These are phyloP conservation scores for Pseudocercospora musae DNA, from an alignment of 2,329 filamentous ascomycete species.

Conservation along the genomic window DNA sequence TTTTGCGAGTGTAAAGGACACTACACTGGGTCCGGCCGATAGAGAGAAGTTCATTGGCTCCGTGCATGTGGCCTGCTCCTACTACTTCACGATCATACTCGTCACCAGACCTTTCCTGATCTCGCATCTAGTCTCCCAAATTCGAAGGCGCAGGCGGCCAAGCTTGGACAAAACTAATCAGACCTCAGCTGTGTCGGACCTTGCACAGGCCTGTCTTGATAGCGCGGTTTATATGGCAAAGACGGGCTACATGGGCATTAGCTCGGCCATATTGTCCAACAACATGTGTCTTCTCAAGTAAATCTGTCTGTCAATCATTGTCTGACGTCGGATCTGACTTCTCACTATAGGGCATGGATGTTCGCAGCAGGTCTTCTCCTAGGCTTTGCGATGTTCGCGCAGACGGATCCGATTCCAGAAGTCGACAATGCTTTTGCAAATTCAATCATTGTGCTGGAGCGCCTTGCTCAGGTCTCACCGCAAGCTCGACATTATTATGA, in stretches of 20 bases:
- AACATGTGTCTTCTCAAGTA: slow-evolving; percentile 62
- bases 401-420: slow-evolving; percentile 45
- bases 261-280: slow-evolving; percentile 41
- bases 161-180: slow-evolving; percentile 20
- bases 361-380: slow-evolving; percentile 58
- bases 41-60: slow-evolving; percentile 24
- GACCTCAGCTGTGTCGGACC: slow-evolving; percentile 26
- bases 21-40: slow-evolving; percentile 17
- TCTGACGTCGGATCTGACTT: slow-evolving; percentile 19
- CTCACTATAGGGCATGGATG: slow-evolving; percentile 43
- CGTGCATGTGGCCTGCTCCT: slow-evolving; percentile 55
- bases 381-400: slow-evolving; percentile 55
- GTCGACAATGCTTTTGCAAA: slow-evolving; percentile 51
- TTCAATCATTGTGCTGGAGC: slow-evolving; percentile 50
- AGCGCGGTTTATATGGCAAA: slow-evolving; percentile 56
- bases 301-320: slow-evolving; percentile 29
- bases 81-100: slow-evolving; percentile 58
- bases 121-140: slow-evolving; percentile 45
- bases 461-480: slow-evolving; percentile 49
- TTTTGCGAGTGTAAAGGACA: slow-evolving; percentile 22
- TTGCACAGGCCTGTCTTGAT: slow-evolving; percentile 55
- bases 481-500: slow-evolving; percentile 58
- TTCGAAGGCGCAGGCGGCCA: slow-evolving; percentile 12
- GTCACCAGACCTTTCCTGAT: slow-evolving; percentile 57
- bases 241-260: slow-evolving; percentile 46